These are phyloP conservation scores for Heliosperma pusillum DNA, from an alignment of 148 eudicot species.

Conservation along the genomic window DNA sequence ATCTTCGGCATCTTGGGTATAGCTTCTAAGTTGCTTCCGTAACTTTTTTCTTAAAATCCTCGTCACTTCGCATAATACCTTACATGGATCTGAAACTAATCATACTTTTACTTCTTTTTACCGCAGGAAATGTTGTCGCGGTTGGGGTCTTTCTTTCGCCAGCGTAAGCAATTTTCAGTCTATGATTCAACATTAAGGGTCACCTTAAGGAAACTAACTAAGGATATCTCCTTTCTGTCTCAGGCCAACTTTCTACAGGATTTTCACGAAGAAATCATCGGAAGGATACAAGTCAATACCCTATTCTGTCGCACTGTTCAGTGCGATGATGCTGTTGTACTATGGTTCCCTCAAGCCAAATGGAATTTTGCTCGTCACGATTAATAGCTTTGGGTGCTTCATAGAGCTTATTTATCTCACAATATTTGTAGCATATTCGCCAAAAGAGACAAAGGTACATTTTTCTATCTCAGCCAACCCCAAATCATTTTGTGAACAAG, in stretches of 20 bases:
- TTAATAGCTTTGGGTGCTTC: constrained; percentile 55
- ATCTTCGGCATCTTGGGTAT: constrained; percentile 46
- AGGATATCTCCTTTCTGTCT: constrained; percentile 2
- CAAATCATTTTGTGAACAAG: too few species aligned
- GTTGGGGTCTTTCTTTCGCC: constrained; percentile 31
- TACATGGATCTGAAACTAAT: constrained; percentile 12
- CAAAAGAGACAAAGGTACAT: constrained; percentile 42
- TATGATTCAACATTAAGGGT: not conserved
- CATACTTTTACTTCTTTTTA: constrained; percentile 7
- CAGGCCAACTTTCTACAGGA: constrained; percentile 66
- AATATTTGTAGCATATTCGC: constrained; percentile 43
- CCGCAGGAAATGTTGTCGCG: constrained; percentile 31
- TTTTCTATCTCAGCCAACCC: not conserved
- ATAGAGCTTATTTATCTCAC: constrained; percentile 46
- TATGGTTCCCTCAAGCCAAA: constrained; percentile 54
- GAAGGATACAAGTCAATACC: constrained; percentile 62
- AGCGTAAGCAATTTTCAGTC: constrained; percentile 19
- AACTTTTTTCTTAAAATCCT: not conserved
- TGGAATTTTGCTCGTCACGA: constrained; percentile 48
- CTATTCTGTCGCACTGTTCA: constrained; percentile 55
- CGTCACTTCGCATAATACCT: not conserved
- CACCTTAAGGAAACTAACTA: not conserved
- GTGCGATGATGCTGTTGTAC: constrained; percentile 52
- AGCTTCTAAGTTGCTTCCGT: constrained; percentile 2
- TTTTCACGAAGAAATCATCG: constrained; percentile 48